These are phyloP conservation scores for Paspalum notatum DNA, from an alignment of 176 grass and related monocot species.

Conservation along the genomic window DNA sequence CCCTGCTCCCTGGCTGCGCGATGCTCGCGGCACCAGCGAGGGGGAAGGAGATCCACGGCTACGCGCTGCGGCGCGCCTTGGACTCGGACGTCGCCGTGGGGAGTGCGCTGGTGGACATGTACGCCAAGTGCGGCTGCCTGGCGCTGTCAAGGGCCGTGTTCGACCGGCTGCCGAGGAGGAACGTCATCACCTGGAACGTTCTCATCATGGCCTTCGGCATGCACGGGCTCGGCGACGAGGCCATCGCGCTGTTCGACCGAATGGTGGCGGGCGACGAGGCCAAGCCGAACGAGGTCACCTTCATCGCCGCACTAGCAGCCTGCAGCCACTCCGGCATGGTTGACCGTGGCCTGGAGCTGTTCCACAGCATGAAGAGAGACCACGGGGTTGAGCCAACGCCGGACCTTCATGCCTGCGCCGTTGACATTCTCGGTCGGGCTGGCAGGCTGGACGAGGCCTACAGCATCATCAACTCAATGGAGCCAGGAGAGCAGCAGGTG, in stretches of 20 bases:
- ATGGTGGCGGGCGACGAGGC: constrained; percentile 73
- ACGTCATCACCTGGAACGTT: constrained; percentile 98
- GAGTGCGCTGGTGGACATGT: constrained; percentile 88
- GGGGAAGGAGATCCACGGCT: constrained; percentile 90
- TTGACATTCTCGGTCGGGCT: constrained; percentile 78
- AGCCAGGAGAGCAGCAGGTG: constrained; percentile 49
- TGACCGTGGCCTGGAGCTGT: constrained; percentile 62
- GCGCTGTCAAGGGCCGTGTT: constrained; percentile 59
- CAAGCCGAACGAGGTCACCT: constrained; percentile 70
- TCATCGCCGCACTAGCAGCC: constrained; percentile 80
- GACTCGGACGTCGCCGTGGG: constrained; percentile 75
- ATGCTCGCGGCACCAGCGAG: constrained; percentile 67
- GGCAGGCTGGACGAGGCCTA: constrained; percentile 72
- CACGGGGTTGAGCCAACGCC: constrained; percentile 58
- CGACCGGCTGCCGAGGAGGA: constrained; percentile 62
- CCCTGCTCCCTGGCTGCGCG: constrained; percentile 78
- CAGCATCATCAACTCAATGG: constrained; percentile 63
- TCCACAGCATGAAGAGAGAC: constrained; percentile 60
- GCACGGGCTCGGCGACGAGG: constrained; percentile 74
- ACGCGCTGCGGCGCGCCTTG: constrained; percentile 57
- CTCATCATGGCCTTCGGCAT: constrained; percentile 96
- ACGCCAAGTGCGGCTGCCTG: constrained; percentile 69
- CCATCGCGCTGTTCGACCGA: constrained; percentile 63
- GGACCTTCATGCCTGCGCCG: constrained; percentile 76
- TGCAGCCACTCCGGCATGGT: constrained; percentile 95